Evolutionary conservation across 139 green algal genomes (phyloP).

Genomic region (Auxenochlorella pyrenoidosa): DNA sequence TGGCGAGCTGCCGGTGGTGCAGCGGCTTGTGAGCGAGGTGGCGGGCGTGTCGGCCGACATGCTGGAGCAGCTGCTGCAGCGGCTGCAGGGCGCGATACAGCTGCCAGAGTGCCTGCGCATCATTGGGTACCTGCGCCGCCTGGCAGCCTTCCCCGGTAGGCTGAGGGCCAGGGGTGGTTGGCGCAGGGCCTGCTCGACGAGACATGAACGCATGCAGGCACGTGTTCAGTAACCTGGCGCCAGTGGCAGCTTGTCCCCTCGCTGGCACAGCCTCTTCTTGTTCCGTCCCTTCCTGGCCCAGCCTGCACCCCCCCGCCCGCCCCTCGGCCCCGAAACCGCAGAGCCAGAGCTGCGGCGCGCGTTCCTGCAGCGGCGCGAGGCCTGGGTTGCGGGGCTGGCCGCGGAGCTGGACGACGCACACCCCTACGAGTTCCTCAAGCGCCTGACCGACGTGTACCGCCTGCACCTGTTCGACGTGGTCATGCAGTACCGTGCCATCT

Average conservation of each 20-base stretch:
- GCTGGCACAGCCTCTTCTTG: too few species aligned
- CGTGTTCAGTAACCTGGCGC: too few species aligned
- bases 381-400: slow-evolving; percentile 77
- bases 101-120: slow-evolving; percentile 94
- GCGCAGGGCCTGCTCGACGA: too few species aligned
- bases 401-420: slow-evolving; percentile 80
- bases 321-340: background rate
- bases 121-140: slow-evolving; percentile 92
- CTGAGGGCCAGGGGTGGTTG: too few species aligned
- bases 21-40: slow-evolving; percentile 75
- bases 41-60: slow-evolving; percentile 71
- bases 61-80: slow-evolving; percentile 86
- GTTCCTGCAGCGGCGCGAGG: slow-evolving; percentile 86
- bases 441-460: slow-evolving; percentile 94
- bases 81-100: slow-evolving; percentile 79
- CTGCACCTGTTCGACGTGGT: slow-evolving; percentile 98
- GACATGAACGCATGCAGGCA: too few species aligned
- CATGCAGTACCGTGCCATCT: slow-evolving; percentile 98
- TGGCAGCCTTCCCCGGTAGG: slow-evolving; percentile 76
- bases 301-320: too few species aligned
- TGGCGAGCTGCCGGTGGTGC: slow-evolving; percentile 69
- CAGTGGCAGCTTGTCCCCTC: too few species aligned
- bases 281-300: too few species aligned
- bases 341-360: slow-evolving; percentile 77
- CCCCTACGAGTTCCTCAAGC: slow-evolving; percentile 89